Evolutionary conservation across 192 early-diverging fungal genomes (phyloP).

Genomic region (Irineochytrium annulatum): DNA sequence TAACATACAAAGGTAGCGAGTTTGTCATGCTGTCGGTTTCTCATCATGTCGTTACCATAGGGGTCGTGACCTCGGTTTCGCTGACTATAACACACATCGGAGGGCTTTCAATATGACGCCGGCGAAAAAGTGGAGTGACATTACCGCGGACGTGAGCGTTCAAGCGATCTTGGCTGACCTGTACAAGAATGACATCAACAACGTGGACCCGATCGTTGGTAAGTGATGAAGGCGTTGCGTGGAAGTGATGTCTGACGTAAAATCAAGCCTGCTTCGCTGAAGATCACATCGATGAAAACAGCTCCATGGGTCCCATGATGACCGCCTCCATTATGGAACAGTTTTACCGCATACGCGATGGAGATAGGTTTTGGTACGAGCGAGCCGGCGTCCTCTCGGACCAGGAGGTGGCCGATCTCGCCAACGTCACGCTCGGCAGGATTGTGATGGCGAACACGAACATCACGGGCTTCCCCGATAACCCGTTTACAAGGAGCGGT

Average conservation of each 20-base stretch:
- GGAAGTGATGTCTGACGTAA: not conserved
- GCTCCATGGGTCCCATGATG: constrained; percentile 32
- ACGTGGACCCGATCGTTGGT: constrained; percentile 39
- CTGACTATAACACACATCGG: constrained; percentile 27
- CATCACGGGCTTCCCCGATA: constrained; percentile 30
- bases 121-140: constrained; percentile 24
- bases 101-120: constrained; percentile 9
- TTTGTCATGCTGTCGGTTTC: not conserved
- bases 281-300: constrained; percentile 11
- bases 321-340: constrained; percentile 33
- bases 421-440: constrained; percentile 19
- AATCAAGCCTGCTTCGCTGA: constrained; percentile 23
- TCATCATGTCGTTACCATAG: constrained; percentile 16
- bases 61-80: constrained; percentile 30
- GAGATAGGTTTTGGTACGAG: constrained; percentile 53
- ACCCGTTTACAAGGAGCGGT: constrained; percentile 27
- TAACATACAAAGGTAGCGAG: constrained; percentile 29
- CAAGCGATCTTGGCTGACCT: constrained; percentile 10
- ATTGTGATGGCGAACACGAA: constrained; percentile 39
- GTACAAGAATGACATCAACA: constrained; percentile 23
- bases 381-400: constrained; percentile 38
- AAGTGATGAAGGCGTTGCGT: constrained; percentile 2
- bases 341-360: constrained; percentile 41
- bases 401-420: constrained; percentile 30
- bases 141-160: constrained; percentile 30